Conservation (phyloP, 306 rosid genomes). For the Glycyrrhiza uralensis region DNA sequence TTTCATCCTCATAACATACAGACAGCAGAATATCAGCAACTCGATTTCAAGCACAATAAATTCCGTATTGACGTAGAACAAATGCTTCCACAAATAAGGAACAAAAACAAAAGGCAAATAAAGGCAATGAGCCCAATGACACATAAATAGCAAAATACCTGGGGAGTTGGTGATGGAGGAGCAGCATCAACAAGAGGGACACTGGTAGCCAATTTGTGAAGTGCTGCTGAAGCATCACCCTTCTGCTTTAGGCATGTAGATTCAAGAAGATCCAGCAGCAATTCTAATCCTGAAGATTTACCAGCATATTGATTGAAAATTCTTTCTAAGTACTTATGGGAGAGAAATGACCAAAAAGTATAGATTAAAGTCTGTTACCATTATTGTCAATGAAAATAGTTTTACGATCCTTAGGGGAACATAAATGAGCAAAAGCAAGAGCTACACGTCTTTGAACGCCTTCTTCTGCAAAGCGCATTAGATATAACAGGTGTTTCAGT, state of each 20-base stretch:
- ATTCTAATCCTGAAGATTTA: conserved; percentile 64
- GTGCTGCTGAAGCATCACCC: conserved; percentile 75
- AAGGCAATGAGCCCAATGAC: not conserved
- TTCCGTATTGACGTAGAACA: not conserved
- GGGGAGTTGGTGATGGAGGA: conserved; percentile 81
- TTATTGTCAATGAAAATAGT: conserved; percentile 67
- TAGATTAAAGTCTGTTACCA: conserved; percentile 41
- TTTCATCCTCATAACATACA: not conserved
- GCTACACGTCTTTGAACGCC: conserved; percentile 60
- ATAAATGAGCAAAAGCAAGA: conserved; percentile 89
- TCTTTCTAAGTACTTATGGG: not conserved
- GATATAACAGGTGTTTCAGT: conserved; percentile 60
- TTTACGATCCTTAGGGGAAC: conserved; percentile 64
- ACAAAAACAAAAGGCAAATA: not conserved
- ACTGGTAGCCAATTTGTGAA: conserved; percentile 67
- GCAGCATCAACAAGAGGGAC: conserved; percentile 70
- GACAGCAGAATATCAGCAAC: not conserved
- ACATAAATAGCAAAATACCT: conserved; percentile 43
- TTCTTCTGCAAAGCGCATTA: conserved; percentile 66
- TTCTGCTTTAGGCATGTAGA: conserved; percentile 57
- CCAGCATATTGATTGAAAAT: conserved; percentile 7
- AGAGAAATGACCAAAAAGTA: not conserved
- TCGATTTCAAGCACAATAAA: not conserved
- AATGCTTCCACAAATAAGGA: not conserved
- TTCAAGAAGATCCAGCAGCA: conserved; percentile 69